Conservation (phyloP, 2,329 filamentous ascomycete species). For the Chalara sp. region DNA sequence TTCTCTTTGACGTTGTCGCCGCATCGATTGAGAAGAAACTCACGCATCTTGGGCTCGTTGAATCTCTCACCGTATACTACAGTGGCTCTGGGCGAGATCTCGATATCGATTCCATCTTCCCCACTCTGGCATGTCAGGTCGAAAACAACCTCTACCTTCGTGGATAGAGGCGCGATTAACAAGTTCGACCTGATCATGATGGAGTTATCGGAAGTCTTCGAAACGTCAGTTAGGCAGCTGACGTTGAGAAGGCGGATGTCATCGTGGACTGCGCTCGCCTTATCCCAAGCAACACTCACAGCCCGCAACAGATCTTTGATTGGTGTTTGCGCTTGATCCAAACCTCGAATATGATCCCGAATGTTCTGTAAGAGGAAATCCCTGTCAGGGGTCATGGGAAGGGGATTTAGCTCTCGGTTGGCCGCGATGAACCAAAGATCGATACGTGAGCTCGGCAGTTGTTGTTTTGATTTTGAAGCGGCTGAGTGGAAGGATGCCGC, state of each 20-base stretch:
- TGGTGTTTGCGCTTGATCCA: slow-evolving; percentile 51
- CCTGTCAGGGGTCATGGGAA: slow-evolving; percentile 55
- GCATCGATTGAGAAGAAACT: slow-evolving; percentile 56
- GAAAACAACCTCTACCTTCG: slow-evolving; percentile 60
- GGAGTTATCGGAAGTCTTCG: slow-evolving; percentile 56
- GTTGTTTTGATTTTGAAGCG: slow-evolving; percentile 10
- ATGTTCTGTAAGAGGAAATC: slow-evolving; percentile 72
- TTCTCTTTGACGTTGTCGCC: slow-evolving; percentile 24
- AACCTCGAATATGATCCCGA: slow-evolving; percentile 56
- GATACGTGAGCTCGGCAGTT: slow-evolving; percentile 44
- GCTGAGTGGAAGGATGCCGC: slow-evolving; percentile 48
- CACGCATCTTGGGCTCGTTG: slow-evolving; percentile 67
- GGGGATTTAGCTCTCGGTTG: slow-evolving; percentile 43
- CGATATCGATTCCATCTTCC: slow-evolving; percentile 46
- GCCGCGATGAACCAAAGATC: slow-evolving; percentile 65
- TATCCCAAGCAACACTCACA: slow-evolving; percentile 60
- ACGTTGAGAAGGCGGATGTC: slow-evolving; percentile 56
- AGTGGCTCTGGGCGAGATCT: slow-evolving; percentile 45
- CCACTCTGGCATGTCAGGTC: slow-evolving; percentile 42
- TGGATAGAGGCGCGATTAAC: slow-evolving; percentile 57
- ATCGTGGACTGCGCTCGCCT: slow-evolving; percentile 49
- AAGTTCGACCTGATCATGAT: slow-evolving; percentile 56
- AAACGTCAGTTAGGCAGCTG: slow-evolving; percentile 58
- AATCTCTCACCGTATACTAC: slow-evolving; percentile 76
- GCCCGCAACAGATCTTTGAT: slow-evolving; percentile 50